These are phyloP conservation scores for Paraconiothyrium sp. DNA, from an alignment of 2,329 filamentous ascomycete species.

Conservation along the genomic window DNA sequence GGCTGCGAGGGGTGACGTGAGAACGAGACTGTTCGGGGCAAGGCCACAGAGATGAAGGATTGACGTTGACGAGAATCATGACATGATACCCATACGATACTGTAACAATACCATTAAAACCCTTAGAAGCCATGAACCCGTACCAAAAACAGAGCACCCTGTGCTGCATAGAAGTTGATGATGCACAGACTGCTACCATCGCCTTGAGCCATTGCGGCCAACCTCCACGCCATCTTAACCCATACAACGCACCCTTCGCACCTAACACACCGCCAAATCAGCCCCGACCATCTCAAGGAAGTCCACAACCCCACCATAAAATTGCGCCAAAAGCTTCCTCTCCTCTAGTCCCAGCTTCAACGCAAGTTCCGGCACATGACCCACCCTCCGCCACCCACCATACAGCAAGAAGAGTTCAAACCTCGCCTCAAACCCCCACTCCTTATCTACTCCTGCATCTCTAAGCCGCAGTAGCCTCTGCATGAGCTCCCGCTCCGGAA, in stretches of 20 bases:
- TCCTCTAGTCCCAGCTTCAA: conserved; percentile 21
- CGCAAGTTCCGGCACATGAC: conserved; percentile 18
- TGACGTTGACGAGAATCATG: conserved; percentile 10
- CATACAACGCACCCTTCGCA: no score
- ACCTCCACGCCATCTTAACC: no score
- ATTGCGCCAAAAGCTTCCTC: conserved; percentile 18
- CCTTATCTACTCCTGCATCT: conserved; percentile 24
- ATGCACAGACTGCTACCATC: no score
- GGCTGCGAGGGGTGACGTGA: conserved; percentile 39
- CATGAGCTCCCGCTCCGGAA: conserved; percentile 24
- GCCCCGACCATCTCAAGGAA: conserved; percentile 20
- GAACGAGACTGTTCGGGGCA: conserved; percentile 40
- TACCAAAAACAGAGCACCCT: no score
- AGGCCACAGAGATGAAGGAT: conserved; percentile 25
- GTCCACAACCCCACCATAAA: conserved; percentile 25
- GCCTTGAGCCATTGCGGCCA: no score
- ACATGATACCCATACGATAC: conserved; percentile 12
- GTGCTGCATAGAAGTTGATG: no score
- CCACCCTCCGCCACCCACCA: conserved; percentile 27
- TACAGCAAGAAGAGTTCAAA: conserved; percentile 33
- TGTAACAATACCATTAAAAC: neutral
- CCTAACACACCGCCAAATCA: neutral
- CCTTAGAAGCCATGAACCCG: neutral
- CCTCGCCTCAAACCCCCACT: conserved; percentile 25
- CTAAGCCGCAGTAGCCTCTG: conserved; percentile 22